phyloP scores from a whole-genome alignment of 495 filamentous ascomycete species.

The Neurospora intermedia region DNA sequence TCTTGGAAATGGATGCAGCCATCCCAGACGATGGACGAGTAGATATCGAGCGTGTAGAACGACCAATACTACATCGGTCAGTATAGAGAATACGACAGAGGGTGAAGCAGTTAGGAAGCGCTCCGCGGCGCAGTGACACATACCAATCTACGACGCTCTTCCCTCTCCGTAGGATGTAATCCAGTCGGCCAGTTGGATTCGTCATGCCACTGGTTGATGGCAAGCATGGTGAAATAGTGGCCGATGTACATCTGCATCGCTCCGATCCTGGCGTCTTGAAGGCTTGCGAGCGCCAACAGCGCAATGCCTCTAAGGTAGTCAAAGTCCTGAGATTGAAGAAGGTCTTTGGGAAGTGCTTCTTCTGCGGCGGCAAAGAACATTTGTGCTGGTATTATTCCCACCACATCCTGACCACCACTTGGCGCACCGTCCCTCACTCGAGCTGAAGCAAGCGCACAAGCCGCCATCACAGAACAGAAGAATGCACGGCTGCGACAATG shows the following conservation, averaged over 20 bases:
- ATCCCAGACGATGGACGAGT: constrained; percentile 37
- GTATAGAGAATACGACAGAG: neutral
- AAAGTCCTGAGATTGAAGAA: constrained; percentile 26
- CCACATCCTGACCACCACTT: neutral
- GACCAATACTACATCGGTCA: constrained; percentile 37
- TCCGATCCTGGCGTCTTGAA: constrained; percentile 37
- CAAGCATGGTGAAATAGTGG: constrained; percentile 34
- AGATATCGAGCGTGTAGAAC: constrained; percentile 42
- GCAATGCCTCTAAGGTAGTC: constrained; percentile 37
- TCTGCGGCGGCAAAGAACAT: constrained; percentile 38
- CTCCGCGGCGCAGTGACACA: constrained; percentile 1
- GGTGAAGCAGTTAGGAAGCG: neutral
- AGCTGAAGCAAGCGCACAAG: constrained; percentile 36
- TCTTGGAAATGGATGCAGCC: constrained; percentile 35
- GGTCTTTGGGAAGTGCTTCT: constrained; percentile 26
- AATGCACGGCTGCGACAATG: constrained; percentile 31
- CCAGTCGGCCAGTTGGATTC: constrained; percentile 38
- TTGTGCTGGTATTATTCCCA: constrained; percentile 27
- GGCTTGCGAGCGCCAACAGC: constrained; percentile 34
- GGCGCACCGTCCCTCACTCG: constrained; percentile 38
- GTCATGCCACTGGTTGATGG: constrained; percentile 37
- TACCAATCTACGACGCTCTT: constrained; percentile 39
- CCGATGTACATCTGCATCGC: constrained; percentile 40
- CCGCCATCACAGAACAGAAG: constrained; percentile 40
- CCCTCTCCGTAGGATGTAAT: constrained; percentile 32